Percentiles rank a stretch among this genome's conserved stretches.
These are phyloP conservation scores for Ceratobasidium papillatum DNA, from an alignment of 1,284 basidiomycete species.

Conservation along the genomic window DNA sequence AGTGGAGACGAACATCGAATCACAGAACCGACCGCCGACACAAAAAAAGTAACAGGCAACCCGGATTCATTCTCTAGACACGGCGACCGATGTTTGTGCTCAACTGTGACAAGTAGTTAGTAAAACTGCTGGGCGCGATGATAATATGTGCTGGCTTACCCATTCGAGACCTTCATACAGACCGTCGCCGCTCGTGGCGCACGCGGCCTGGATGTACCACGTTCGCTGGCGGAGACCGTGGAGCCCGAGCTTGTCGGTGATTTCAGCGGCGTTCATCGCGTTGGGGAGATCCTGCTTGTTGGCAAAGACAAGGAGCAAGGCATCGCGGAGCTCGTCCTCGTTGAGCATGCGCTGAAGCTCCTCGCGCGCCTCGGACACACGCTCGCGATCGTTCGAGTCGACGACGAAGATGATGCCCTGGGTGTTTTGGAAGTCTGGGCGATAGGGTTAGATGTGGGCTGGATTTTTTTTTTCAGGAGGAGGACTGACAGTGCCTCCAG, in stretches of 20 bases:
- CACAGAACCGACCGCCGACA: conserved; percentile 36
- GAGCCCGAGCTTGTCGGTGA: conserved; percentile 99
- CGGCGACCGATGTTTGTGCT: conserved; percentile 89
- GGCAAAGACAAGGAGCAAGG: conserved; percentile 97
- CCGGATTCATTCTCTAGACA: conserved; percentile 58
- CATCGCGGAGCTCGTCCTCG: conserved; percentile 99
- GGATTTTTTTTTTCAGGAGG: background rate
- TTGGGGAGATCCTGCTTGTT: conserved; percentile 99
- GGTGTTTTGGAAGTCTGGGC: conserved; percentile 98
- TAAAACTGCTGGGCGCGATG: background rate
- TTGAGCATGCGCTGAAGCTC: conserved; percentile 99
- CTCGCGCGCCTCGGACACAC: conserved; percentile 98
- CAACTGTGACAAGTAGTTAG: conserved; percentile 54
- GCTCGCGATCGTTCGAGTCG: conserved; percentile 99
- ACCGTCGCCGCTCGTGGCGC: conserved; percentile 98
- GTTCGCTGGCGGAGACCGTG: conserved; percentile 96
- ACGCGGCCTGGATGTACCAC: conserved; percentile 99
- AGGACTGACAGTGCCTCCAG: conserved; percentile 95
- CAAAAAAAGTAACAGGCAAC: background rate
- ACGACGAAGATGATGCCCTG: conserved; percentile 99
- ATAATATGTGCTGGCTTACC: conserved; percentile 52
- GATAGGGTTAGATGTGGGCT: background rate
- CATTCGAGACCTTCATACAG: conserved; percentile 98
- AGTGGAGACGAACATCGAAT: conserved; percentile 27
- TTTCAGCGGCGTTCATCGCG: conserved; percentile 99